phyloP scores from a whole-genome alignment of 1,284 basidiomycete species.

The Ustilago sp. region DNA sequence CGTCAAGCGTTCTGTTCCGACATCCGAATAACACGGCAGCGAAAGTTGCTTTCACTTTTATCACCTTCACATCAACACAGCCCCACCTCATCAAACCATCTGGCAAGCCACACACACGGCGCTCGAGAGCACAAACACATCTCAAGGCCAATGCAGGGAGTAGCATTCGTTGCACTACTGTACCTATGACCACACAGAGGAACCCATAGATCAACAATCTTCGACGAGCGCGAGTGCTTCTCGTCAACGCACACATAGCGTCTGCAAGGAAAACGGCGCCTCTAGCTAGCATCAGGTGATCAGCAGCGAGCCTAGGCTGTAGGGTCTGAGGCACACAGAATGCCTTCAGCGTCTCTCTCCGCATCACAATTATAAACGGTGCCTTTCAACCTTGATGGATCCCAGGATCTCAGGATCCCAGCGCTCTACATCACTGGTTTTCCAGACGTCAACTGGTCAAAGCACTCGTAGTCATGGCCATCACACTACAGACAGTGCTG shows the following conservation, averaged over 20 bases:
- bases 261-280: neutral
- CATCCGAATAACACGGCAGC: conserved; percentile 1
- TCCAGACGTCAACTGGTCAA: neutral
- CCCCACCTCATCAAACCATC: neutral
- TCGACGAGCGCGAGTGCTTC: neutral
- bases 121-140: too few species aligned
- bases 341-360: neutral
- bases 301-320: neutral
- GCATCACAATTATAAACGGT: neutral
- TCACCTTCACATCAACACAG: neutral
- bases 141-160: neutral
- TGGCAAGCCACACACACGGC: neutral
- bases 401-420: neutral
- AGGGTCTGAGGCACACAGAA: neutral
- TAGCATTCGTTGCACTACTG: neutral
- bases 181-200: neutral
- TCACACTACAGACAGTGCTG: conserved; percentile 40
- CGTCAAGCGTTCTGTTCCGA: conserved; percentile 8
- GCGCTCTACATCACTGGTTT: neutral
- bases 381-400: neutral
- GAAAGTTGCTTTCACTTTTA: neutral
- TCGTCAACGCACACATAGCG: neutral
- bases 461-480: conserved; percentile 23
- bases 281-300: neutral
- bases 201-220: neutral